Evolutionary conservation across 1,284 basidiomycete genomes (phyloP).

Genomic region (Ceratobasidium sp.): DNA sequence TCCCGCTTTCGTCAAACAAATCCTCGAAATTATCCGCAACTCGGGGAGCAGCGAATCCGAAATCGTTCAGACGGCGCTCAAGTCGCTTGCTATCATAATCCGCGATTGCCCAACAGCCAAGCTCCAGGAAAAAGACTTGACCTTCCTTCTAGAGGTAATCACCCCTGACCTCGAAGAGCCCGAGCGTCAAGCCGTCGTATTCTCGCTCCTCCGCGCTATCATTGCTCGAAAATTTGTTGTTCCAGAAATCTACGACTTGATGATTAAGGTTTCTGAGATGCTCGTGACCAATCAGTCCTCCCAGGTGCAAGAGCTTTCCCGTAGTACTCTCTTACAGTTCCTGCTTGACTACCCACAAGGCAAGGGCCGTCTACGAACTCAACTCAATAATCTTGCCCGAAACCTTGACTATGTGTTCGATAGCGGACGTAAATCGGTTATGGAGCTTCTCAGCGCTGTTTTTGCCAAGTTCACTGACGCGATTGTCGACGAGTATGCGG

Average conservation of each 20-base stretch:
- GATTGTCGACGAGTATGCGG: constrained; percentile 84
- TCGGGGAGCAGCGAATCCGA: constrained; percentile 92
- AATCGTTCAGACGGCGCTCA: constrained; percentile 88
- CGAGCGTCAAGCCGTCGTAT: constrained; percentile 87
- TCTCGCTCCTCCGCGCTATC: constrained; percentile 92
- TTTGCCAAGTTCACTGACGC: constrained; percentile 86
- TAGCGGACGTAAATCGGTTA: constrained; percentile 89
- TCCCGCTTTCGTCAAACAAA: constrained; percentile 88
- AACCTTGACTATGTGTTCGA: constrained; percentile 94
- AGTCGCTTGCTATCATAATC: constrained; percentile 86
- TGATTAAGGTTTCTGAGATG: constrained; percentile 94
- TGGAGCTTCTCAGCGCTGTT: constrained; percentile 89
- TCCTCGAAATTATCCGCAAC: constrained; percentile 86
- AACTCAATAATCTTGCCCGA: constrained; percentile 93
- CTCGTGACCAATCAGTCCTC: constrained; percentile 94
- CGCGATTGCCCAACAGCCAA: constrained; percentile 85
- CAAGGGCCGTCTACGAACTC: constrained; percentile 86
- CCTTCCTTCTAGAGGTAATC: constrained; percentile 87
- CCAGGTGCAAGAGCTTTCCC: constrained; percentile 92
- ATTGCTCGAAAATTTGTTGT: constrained; percentile 92
- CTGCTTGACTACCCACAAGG: constrained; percentile 98
- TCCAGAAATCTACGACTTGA: constrained; percentile 96
- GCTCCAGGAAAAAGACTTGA: constrained; percentile 90
- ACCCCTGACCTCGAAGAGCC: constrained; percentile 95
- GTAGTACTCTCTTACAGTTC: constrained; percentile 92